phyloP scores from a whole-genome alignment of 176 grass and related monocot genomes.

The Chloris gayana region DNA sequence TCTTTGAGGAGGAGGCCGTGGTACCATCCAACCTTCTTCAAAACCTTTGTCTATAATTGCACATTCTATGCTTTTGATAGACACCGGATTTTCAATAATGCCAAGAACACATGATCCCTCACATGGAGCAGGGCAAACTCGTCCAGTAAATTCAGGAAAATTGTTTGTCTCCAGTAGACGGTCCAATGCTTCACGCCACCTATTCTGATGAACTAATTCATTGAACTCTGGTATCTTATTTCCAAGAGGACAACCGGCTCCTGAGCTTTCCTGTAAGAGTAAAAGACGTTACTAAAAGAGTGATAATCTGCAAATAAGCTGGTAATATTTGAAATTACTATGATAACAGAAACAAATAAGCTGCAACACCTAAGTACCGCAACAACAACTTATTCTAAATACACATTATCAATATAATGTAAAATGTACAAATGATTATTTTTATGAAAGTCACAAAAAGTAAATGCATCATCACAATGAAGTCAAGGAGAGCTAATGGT shows the following conservation, averaged over 20 bases:
- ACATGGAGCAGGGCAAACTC: slow-evolving; percentile 97
- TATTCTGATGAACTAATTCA: slow-evolving; percentile 93
- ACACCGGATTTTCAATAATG: slow-evolving; percentile 96
- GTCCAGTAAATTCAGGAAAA: slow-evolving; percentile 98
- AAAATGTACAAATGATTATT: not conserved
- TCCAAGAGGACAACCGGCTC: slow-evolving; percentile 97
- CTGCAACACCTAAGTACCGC: not conserved
- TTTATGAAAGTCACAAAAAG: slow-evolving; percentile 15
- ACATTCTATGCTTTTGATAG: slow-evolving; percentile 99
- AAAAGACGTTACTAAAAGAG: slow-evolving; percentile 1
- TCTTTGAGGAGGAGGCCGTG: slow-evolving; percentile 87
- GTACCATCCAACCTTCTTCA: slow-evolving; percentile 93
- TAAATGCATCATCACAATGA: slow-evolving; percentile 1
- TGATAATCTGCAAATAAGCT: slow-evolving; percentile 2
- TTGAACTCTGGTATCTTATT: slow-evolving; percentile 99
- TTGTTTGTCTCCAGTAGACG: slow-evolving; percentile 96
- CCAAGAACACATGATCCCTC: slow-evolving; percentile 99
- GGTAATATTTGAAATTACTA: slow-evolving; percentile 1
- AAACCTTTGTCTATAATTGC: slow-evolving; percentile 98
- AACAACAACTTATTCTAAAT: not conserved
- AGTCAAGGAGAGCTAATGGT: not conserved
- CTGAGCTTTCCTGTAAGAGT: slow-evolving; percentile 79
- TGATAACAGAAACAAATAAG: not conserved
- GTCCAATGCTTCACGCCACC: slow-evolving; percentile 94
- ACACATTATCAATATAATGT: not conserved